These are phyloP conservation scores for Solioccasus polychromus DNA, from an alignment of 768 basidiomycete species.

Conservation along the genomic window DNA sequence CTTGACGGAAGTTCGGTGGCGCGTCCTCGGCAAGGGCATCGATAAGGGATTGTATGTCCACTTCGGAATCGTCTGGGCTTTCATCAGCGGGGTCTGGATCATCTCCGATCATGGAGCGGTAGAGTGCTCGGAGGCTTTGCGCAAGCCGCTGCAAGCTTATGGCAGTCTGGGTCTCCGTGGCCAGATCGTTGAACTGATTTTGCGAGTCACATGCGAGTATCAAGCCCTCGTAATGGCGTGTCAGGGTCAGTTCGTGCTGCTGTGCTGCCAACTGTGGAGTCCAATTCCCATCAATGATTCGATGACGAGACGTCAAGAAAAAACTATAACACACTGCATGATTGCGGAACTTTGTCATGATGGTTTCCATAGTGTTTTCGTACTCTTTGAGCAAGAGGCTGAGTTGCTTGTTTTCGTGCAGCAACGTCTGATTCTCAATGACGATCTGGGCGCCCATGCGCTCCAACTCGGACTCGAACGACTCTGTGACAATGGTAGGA, in stretches of 20 bases:
- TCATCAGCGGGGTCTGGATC: slow-evolving; percentile 34
- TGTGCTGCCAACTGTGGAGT: slow-evolving; percentile 76
- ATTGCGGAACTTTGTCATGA: slow-evolving; percentile 94
- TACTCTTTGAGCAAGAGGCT: slow-evolving; percentile 89
- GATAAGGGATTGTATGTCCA: slow-evolving; percentile 42
- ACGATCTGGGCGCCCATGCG: slow-evolving; percentile 84
- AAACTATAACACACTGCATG: slow-evolving; percentile 65
- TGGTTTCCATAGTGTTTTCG: slow-evolving; percentile 89
- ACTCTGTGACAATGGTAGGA: slow-evolving; percentile 50
- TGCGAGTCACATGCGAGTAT: slow-evolving; percentile 65
- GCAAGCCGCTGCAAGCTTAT: slow-evolving; percentile 72
- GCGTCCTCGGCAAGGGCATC: slow-evolving; percentile 41
- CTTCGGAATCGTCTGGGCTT: slow-evolving; percentile 30
- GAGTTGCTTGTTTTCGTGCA: slow-evolving; percentile 95
- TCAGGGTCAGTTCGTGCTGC: slow-evolving; percentile 82
- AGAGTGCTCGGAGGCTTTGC: slow-evolving; percentile 64
- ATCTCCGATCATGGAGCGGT: slow-evolving; percentile 69
- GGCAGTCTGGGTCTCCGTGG: slow-evolving; percentile 55
- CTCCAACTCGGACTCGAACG: slow-evolving; percentile 91
- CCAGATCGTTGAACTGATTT: slow-evolving; percentile 51
- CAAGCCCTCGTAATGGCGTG: slow-evolving; percentile 86
- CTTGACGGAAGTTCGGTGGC: slow-evolving; percentile 45
- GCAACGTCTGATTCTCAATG: slow-evolving; percentile 88
- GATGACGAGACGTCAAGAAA: background rate
- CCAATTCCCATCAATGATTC: slow-evolving; percentile 8